Evolutionary conservation across 2,329 filamentous ascomycete genomes (phyloP), one percentile per base, ranked within the genome.

Genomic region (Metarhizium humberi): DNA sequence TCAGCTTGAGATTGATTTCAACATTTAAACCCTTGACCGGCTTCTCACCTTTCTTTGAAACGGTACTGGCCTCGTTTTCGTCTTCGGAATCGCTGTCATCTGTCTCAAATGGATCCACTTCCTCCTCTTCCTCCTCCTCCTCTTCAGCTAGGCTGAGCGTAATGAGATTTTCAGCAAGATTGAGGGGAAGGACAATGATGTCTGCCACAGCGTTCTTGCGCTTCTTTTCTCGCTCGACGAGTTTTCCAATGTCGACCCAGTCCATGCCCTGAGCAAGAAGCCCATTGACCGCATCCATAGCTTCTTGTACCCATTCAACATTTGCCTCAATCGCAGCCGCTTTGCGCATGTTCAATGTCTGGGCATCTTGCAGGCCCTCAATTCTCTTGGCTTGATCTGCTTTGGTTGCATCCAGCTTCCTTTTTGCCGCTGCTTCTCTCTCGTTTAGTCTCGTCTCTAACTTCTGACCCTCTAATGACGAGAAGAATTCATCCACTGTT

Each of bases 401-500:
- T 63, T 84, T 83, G 0, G 92, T 90, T n/a, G 87, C 81, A 42
- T 96, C 89, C 3, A 99, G 77, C 68, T 95, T 96, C 64, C 83
- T 84, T 71, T 86, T 88, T 3, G 94, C 94, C 4, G 80, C 78
- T 20, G 87, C 84, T 69, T 99, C 91, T 51, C 87, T 83, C 68
- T 97, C 92, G 4, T 83, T 84, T 4, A 97, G 73, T 53, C 85
- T 81, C 1, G 90, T 95, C 68, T 95, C 88, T 1, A 97, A 78
- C 67, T 90, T 95, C 67, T 96, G 92, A 0, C 92, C 90, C 71
- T 99, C 94, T 30, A 97, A 82, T 0, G 92, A 97, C 0, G 94
- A 97, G 69, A 95, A 97, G 74, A 96, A 99, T 62, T 96, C 90
- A 66, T 99, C 94, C 0, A 96, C 91, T 0, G 91, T 94, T 66